Evolutionary conservation across 2,329 filamentous ascomycete species (phyloP), one percentile per base, ranked within the genome.

Genomic region (Talaromyces rugulosus): DNA sequence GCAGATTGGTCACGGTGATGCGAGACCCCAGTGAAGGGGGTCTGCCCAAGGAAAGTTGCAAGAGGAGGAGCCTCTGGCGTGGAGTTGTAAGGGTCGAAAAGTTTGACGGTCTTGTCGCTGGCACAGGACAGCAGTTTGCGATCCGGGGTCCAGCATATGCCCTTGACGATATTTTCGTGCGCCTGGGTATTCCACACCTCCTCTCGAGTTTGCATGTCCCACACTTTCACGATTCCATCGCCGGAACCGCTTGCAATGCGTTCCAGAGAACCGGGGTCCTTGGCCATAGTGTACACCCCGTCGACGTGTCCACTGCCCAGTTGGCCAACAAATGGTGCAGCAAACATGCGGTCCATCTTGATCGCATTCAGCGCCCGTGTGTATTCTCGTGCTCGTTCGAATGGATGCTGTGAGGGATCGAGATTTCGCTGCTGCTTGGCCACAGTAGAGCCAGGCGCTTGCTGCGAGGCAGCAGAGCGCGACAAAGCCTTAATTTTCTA

Each of bases 101-200:
- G 81, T 76, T 98, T 96, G 71, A 98, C 85, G 4, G 91, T 89
- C 67, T 87, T 87, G 77, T 99, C 95, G 63, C 87, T 88, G 5
- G 90, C 92, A 73, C 93, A 97, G 1, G 91, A 94, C 54, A 98
- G 80, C 14, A 98, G 81, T 73, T 92, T 94, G 71, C 88, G 85
- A 69, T 96, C 91, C 52, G 86, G 84, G 3, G 92, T 96, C 90
- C 94, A 99, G 68, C 88, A 89, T 73, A 97, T 83, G 14, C 90
- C 90, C 81, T 96, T 96, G 68, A 98, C 91, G 52, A 97, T 89
- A 68, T 96, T 96, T 69, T 96, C 91, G 74, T 99, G 96, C 28
- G 92, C 94, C 65, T 89, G 87, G 3, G 85, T 84, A 69, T 90
- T 84, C 88, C 90, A 94, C 55, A 89, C 83, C 72, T 95, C 89